Base-by-base conservation (phyloP, 345 rosid species). In the Lumnitzera racemosa region DNA sequence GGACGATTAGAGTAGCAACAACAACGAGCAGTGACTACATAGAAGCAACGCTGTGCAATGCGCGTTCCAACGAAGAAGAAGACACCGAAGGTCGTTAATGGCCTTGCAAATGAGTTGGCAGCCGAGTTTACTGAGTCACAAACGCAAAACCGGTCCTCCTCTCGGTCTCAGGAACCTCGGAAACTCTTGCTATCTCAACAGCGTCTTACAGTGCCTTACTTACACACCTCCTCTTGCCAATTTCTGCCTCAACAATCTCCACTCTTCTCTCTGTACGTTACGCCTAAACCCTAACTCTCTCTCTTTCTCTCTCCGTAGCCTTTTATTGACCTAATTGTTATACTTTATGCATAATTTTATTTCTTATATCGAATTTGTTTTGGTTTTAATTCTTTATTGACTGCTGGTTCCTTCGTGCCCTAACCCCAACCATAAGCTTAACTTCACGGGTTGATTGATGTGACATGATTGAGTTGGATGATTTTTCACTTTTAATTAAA, bases 141-240 rank as follows among this genome's bases (percentile, higher is more conserved):
- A 81, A 66, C 85, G 96, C 61, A 83, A 83, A 64, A 81, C 73
- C 51, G 85, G 92, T 10, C 89, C 91, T 43, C 99, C 99, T 13
- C 63, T 95, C 81, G 98, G 99, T 75, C 76, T 95, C 58, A 78
- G 69, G 56, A 95, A 95, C 70, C 97, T 95, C 74, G 96, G 99
- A 74, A 95, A 95, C 77, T 77, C 96, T 36, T 95, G 99, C 60
- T 95, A 95, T 71, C 89, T 95, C 68, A 95, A 95, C 77, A 84
- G 95, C 82, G 99, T 80, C 68, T 78, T 80, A 46, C 81, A 70
- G 69, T 69, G 99, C 61, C 99, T 95, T 67, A 95, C 99, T 59
- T 86, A 86, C 79, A 90, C 99, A 56, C 96, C 99, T 63, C 99
- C 99, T 16, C 81, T 95, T 51, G 99, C 99, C 61, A 88, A 95